A percentile compares a stretch with the other conserved stretches of the same genome.
Evolutionary conservation across 2,329 filamentous ascomycete genomes (phyloP).

Genomic region (Cladophialophora exuberans): DNA sequence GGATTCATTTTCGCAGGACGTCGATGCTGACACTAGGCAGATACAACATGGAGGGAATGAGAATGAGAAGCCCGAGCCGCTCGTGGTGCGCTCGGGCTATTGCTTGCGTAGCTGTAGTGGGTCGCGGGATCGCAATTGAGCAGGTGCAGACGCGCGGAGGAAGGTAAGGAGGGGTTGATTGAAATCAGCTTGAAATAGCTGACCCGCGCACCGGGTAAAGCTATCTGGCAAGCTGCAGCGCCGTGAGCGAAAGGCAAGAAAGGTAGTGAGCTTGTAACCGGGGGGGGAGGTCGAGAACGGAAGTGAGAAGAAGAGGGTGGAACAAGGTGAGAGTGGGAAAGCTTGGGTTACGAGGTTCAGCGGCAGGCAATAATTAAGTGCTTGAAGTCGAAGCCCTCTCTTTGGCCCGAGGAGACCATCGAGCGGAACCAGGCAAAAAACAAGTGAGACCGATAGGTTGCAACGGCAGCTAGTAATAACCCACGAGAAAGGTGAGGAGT

Average conservation of each 20-base stretch:
- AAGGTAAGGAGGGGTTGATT: conserved; percentile 15
- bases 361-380: not conserved
- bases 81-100: conserved; percentile 27
- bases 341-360: conserved; percentile 9
- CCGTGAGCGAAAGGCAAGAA: conserved; percentile 23
- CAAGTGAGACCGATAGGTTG: not conserved
- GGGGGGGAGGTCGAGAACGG: not conserved
- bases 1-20: conserved; percentile 35
- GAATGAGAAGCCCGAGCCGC: conserved; percentile 24
- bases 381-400: not conserved
- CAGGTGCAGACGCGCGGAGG: conserved; percentile 19
- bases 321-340: conserved; percentile 12
- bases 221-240: conserved; percentile 31
- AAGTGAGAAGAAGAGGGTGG: conserved; percentile 6
- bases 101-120: conserved; percentile 1
- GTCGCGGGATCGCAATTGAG: too few species aligned
- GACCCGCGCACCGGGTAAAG: conserved; percentile 20
- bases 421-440: conserved; percentile 2
- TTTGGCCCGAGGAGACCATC: not conserved
- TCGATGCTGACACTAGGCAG: conserved; percentile 20
- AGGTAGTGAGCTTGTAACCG: conserved; percentile 3
- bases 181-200: conserved; percentile 26
- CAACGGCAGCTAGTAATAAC: not conserved
- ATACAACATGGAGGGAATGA: conserved; percentile 19
- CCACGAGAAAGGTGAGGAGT: not conserved